phyloP scores from a whole-genome alignment of 805 yeast species.

The Komagataella mondaviorum region DNA sequence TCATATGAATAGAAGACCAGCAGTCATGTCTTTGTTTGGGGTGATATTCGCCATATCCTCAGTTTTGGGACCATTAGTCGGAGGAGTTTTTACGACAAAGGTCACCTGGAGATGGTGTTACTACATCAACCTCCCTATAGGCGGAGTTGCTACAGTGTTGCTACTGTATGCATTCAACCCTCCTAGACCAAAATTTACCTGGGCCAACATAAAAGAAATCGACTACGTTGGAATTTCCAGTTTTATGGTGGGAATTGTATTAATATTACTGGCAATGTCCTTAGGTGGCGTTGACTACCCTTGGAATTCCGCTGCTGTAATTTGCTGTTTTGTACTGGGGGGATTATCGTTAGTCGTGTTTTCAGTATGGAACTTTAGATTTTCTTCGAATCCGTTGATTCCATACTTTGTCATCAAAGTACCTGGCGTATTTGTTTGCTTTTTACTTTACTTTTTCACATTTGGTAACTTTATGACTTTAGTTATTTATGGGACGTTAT shows the following conservation, averaged over 20 bases:
- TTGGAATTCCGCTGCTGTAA: conserved; percentile 44
- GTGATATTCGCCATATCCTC: conserved; percentile 34
- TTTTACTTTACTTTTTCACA: conserved; percentile 3
- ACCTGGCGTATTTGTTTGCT: conserved; percentile 18
- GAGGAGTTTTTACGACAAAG: conserved; percentile 45
- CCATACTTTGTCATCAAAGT: conserved; percentile 24
- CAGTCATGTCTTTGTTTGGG: conserved; percentile 24
- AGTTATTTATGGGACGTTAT: conserved; percentile 28
- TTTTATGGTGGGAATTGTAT: conserved; percentile 26
- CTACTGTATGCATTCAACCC: conserved; percentile 29
- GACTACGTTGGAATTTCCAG: conserved; percentile 37
- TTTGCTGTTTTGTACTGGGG: conserved; percentile 34
- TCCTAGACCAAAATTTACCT: conserved; percentile 12
- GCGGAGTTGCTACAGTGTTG: conserved; percentile 31
- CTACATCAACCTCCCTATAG: conserved; percentile 55
- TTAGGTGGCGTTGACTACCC: conserved; percentile 37
- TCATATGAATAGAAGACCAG: conserved; percentile 25
- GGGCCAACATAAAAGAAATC: conserved; percentile 9
- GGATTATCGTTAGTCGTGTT: conserved; percentile 21
- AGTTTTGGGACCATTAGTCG: conserved; percentile 50
- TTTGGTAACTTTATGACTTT: conserved; percentile 26
- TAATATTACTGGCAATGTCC: conserved; percentile 31
- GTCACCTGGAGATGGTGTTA: conserved; percentile 61
- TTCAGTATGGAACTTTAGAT: conserved; percentile 24
- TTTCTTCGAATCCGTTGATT: conserved; percentile 31